A percentile compares a stretch with the other conserved stretches of the same genome.
Evolutionary conservation across 441 rosid species (phyloP).

Genomic region (Euphorbia schlechtendalii): DNA sequence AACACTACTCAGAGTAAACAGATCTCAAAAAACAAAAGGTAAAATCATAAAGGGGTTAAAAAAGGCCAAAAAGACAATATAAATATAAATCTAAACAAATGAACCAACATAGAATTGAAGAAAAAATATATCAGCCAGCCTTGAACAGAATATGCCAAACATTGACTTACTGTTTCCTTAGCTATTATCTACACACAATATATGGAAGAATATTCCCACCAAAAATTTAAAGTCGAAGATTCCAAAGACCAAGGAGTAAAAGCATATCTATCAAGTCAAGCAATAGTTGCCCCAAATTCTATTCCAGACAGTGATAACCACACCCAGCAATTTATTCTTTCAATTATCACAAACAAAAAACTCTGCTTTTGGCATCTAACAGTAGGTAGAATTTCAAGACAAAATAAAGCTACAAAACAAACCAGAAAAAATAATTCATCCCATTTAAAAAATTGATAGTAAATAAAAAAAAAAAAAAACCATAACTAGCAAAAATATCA

Average conservation of each 20-base stretch:
- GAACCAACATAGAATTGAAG: background rate
- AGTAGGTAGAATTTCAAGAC: background rate
- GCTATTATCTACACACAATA: conserved; percentile 39
- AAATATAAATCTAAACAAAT: background rate
- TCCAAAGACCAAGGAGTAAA: conserved; percentile 23
- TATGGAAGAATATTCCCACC: conserved; percentile 51
- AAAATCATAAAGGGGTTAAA: background rate
- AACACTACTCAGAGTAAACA: too few species aligned
- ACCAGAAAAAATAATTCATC: background rate
- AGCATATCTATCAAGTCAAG: conserved; percentile 20
- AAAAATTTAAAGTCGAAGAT: conserved; percentile 15
- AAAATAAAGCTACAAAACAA: conserved; percentile 15
- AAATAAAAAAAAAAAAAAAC: background rate
- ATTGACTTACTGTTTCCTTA: conserved; percentile 31
- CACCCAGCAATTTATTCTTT: background rate
- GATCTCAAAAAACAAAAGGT: background rate
- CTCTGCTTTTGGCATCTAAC: conserved; percentile 19
- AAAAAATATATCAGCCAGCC: too few species aligned
- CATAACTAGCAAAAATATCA: conserved; percentile 9
- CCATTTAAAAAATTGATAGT: background rate
- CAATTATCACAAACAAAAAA: conserved; percentile 15
- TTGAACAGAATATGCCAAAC: too few species aligned
- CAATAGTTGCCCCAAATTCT: conserved; percentile 13
- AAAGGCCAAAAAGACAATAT: background rate
- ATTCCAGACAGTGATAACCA: conserved; percentile 18